Evolutionary conservation across 169 alveolate genomes (phyloP).

Genomic region (Eimeria praecox): DNA sequence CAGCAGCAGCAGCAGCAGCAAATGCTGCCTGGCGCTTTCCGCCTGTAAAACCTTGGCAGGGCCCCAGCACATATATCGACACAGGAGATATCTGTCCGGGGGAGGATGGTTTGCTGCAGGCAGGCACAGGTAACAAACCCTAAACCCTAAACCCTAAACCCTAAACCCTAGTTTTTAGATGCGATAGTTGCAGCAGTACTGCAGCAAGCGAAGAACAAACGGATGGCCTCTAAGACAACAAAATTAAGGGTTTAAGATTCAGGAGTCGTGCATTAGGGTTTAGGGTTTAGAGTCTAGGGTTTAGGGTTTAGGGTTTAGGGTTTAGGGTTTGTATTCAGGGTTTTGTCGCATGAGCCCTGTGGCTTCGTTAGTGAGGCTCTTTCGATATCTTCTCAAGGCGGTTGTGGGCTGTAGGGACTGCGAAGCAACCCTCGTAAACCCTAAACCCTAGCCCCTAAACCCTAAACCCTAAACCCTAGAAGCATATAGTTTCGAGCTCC

Average conservation of each 20-base stretch:
- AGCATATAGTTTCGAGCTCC: background rate
- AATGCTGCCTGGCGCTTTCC: conserved; percentile 38
- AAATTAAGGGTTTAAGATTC: background rate
- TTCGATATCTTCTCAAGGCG: conserved; percentile 76
- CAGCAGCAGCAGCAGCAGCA: conserved; percentile 16
- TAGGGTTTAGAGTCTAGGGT: background rate
- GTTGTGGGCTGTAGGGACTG: conserved; percentile 56
- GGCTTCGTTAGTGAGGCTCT: conserved; percentile 55
- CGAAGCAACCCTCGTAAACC: conserved; percentile 56
- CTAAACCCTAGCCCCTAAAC: conserved; percentile 52
- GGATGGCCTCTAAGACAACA: too few relatives aligned
- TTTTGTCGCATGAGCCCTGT: conserved; percentile 75
- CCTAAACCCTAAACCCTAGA: conserved; percentile 12
- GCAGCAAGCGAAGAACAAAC: too few relatives aligned
- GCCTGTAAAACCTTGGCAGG: conserved; percentile 19
- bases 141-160: conserved; percentile 23
- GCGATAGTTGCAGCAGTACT: background rate
- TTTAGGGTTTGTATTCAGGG: background rate
- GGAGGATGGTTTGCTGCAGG: conserved; percentile 72
- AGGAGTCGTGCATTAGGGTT: background rate
- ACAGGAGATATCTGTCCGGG: conserved; percentile 58
- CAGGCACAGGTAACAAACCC: conserved; percentile 59
- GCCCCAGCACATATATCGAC: conserved; percentile 49
- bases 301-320: conserved; percentile 34
- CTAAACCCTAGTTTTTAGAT: background rate